Evolutionary conservation across 306 rosid genomes (phyloP).

Genomic region (Gynostemma pentaphyllum): DNA sequence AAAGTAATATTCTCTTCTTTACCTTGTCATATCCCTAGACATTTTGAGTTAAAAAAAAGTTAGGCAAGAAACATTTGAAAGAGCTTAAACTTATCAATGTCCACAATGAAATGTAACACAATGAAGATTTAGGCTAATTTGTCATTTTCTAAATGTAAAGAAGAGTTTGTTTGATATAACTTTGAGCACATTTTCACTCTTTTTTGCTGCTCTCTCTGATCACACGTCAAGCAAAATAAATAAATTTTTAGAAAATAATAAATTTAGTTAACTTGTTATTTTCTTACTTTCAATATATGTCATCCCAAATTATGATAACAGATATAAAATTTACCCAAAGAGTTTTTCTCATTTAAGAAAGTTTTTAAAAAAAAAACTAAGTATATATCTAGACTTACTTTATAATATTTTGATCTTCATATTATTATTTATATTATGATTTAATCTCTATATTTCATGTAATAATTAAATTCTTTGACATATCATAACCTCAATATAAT

Average conservation of each 20-base stretch:
- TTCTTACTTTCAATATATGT: neutral
- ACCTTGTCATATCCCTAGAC: too few relatives aligned
- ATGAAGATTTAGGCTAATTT: neutral
- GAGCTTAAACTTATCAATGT: neutral
- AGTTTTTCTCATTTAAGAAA: neutral
- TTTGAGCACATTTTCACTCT: neutral
- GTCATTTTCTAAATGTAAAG: conserved; percentile 1
- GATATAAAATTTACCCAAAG: neutral
- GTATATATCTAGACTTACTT: too few relatives aligned
- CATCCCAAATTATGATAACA: neutral
- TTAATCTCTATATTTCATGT: too few relatives aligned
- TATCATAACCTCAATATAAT: too few relatives aligned
- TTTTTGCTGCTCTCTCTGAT: too few relatives aligned
- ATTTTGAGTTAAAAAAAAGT: too few relatives aligned
- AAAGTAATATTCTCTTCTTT: neutral
- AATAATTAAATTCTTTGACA: too few relatives aligned
- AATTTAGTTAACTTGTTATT: neutral
- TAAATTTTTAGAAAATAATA: neutral
- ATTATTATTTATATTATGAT: too few relatives aligned
- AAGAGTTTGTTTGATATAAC: neutral
- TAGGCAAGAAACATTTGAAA: too few relatives aligned
- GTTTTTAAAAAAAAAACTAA: neutral
- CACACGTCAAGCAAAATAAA: too few relatives aligned
- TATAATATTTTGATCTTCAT: too few relatives aligned
- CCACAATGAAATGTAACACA: neutral